These are phyloP conservation scores for Neofusicoccum parvum DNA, from an alignment of 2,329 filamentous ascomycete genomes.

Conservation along the genomic window DNA sequence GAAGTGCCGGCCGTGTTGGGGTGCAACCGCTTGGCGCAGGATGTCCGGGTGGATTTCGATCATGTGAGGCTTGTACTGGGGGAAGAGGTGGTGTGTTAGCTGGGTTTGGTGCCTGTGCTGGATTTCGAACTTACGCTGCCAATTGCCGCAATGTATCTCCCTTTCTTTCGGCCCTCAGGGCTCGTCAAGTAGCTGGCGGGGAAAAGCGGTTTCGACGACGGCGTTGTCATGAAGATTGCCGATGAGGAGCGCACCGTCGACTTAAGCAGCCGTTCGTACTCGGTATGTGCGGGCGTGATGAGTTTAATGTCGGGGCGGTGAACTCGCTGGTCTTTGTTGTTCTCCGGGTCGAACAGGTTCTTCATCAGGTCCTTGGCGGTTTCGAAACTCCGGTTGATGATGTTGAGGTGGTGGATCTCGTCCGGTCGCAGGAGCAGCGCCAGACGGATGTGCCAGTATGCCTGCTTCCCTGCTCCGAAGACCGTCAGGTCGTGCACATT, in stretches of 20 bases:
- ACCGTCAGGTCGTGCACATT: constrained; percentile 76
- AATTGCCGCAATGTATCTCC: constrained; percentile 71
- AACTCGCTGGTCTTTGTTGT: constrained; percentile 24
- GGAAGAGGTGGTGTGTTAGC: not conserved
- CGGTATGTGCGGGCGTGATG: constrained; percentile 71
- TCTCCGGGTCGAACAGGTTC: constrained; percentile 55
- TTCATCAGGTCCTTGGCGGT: constrained; percentile 56
- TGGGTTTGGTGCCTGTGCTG: not conserved
- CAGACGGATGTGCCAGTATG: constrained; percentile 91
- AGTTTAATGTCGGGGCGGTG: constrained; percentile 63
- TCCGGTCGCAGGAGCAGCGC: constrained; percentile 70
- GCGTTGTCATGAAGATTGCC: constrained; percentile 87
- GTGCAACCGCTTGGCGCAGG: constrained; percentile 63
- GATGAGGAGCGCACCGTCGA: constrained; percentile 72
- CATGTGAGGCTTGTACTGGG: constrained; percentile 69
- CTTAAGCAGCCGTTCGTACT: constrained; percentile 67
- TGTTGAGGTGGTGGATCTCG: constrained; percentile 77
- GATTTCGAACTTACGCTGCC: constrained; percentile 51
- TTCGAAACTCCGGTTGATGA: constrained; percentile 76
- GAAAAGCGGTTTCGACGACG: constrained; percentile 73
- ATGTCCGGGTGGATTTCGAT: constrained; percentile 79
- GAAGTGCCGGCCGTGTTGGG: constrained; percentile 60
- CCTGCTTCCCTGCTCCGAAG: constrained; percentile 87
- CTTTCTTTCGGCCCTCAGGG: constrained; percentile 68
- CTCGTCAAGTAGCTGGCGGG: constrained; percentile 72